Conservation (phyloP, 306 rosid genomes). For the Quercus variabilis region DNA sequence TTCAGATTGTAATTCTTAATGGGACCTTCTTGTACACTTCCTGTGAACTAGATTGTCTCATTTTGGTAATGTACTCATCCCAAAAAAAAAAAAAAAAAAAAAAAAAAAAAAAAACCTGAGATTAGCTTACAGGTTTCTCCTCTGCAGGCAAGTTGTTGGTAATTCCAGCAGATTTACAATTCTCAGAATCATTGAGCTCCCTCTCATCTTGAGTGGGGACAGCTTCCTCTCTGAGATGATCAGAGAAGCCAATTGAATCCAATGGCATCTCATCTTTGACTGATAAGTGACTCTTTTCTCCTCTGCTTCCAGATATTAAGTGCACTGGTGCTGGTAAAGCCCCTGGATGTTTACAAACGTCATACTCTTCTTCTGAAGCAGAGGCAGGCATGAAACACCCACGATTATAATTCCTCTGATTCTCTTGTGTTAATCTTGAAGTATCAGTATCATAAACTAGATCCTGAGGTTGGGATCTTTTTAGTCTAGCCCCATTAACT, state of each 20-base stretch:
- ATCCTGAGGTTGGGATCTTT: constrained; percentile 41
- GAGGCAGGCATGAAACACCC: constrained; percentile 18
- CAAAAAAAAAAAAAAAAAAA: neutral
- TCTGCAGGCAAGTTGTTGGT: constrained; percentile 32
- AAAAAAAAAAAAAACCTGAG: neutral
- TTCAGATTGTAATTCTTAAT: too few species aligned
- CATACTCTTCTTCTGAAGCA: constrained; percentile 25
- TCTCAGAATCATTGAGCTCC: constrained; percentile 22
- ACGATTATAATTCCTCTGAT: constrained; percentile 26
- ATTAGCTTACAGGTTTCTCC: constrained; percentile 48
- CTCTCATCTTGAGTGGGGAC: constrained; percentile 22
- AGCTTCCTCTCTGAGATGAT: constrained; percentile 25
- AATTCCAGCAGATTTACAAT: constrained; percentile 24
- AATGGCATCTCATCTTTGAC: constrained; percentile 27
- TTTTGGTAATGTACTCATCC: too few species aligned
- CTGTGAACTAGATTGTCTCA: too few species aligned
- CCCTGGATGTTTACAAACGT: constrained; percentile 15
- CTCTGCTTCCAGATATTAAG: constrained; percentile 21
- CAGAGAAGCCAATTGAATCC: constrained; percentile 26
- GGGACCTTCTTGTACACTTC: too few species aligned
- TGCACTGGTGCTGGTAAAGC: constrained; percentile 15
- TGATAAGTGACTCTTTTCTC: constrained; percentile 30
- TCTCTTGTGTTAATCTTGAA: constrained; percentile 20
- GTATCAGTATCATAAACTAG: constrained; percentile 23
- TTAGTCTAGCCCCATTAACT: constrained; percentile 21